Conservation (phyloP, 2,329 filamentous ascomycete species). For the Phialemonium atrogriseum region DNA sequence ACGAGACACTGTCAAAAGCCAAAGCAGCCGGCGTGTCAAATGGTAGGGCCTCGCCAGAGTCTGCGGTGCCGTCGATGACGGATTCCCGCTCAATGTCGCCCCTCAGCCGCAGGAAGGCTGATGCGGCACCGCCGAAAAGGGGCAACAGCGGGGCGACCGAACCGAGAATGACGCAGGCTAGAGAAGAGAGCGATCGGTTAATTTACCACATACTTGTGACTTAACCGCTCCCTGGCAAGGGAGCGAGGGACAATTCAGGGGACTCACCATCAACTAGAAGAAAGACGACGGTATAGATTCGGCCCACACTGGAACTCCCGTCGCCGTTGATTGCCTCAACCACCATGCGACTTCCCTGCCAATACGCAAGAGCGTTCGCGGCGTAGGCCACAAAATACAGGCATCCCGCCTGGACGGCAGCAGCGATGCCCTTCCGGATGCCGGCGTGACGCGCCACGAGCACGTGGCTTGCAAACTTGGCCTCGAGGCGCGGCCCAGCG, state of each 20-base stretch:
- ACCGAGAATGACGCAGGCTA: constrained; percentile 52
- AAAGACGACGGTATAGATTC: constrained; percentile 47
- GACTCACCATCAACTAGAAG: constrained; percentile 40
- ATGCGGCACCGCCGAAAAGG: constrained; percentile 48
- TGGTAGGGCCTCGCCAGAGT: constrained; percentile 31
- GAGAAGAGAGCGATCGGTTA: constrained; percentile 17
- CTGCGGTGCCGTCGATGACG: constrained; percentile 32
- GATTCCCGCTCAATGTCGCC: constrained; percentile 47
- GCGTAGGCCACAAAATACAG: constrained; percentile 59
- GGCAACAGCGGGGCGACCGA: constrained; percentile 56
- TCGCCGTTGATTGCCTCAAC: constrained; percentile 19
- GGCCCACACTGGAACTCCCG: constrained; percentile 32
- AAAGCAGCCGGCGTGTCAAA: constrained; percentile 38
- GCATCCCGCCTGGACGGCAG: constrained; percentile 51
- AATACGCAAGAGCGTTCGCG: constrained; percentile 57
- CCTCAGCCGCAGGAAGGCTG: constrained; percentile 49
- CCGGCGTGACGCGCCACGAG: constrained; percentile 26
- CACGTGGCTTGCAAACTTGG: constrained; percentile 35
- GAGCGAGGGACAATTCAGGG: neutral
- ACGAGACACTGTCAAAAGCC: constrained; percentile 32
- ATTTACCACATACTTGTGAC: too few relatives aligned
- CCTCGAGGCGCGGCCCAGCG: constrained; percentile 49
- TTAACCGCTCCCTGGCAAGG: too few relatives aligned
- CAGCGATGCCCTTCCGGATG: constrained; percentile 46
- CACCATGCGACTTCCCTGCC: constrained; percentile 46